Conservation (phyloP, 2,329 filamentous ascomycete species). For the Akanthomyces dipterigenus region DNA sequence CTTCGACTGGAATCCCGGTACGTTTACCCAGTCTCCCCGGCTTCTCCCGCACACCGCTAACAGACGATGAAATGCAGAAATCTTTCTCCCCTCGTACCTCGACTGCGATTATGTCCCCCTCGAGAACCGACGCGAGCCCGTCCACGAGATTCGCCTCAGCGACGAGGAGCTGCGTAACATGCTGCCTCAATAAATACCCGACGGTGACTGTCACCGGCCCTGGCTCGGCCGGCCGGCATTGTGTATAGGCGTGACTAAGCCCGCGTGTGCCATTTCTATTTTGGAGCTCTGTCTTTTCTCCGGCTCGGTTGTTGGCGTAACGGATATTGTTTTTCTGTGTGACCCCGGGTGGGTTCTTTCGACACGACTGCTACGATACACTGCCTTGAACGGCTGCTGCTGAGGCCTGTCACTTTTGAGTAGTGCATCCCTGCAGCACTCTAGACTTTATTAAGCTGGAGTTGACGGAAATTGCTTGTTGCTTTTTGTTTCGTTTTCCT, state of each 20-base stretch:
- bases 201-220: not conserved
- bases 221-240: not conserved
- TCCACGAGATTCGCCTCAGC: constrained; percentile 69
- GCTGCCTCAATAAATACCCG: constrained; percentile 48
- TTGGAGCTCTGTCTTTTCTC: not conserved
- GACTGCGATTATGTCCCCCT: constrained; percentile 69
- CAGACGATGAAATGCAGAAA: constrained; percentile 43
- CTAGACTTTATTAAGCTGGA: not conserved
- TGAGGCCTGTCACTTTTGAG: not conserved
- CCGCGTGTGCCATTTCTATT: not conserved
- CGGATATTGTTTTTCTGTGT: not conserved
- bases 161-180: constrained; percentile 69
- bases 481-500: not conserved
- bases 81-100: constrained; percentile 73
- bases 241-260: not conserved
- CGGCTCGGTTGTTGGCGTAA: constrained; percentile 1
- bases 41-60: constrained; percentile 5
- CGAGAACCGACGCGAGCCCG: constrained; percentile 68
- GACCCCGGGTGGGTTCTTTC: not conserved
- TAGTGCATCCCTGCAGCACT: not conserved
- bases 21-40: constrained; percentile 13
- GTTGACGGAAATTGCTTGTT: constrained; percentile 6
- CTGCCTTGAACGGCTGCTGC: not conserved
- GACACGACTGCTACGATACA: constrained; percentile 9
- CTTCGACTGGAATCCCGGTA: constrained; percentile 77